A percentile compares a stretch with the other conserved stretches of the same genome.
Evolutionary conservation across 1,284 basidiomycete species (phyloP).

Genomic region (Grifola frondosa): DNA sequence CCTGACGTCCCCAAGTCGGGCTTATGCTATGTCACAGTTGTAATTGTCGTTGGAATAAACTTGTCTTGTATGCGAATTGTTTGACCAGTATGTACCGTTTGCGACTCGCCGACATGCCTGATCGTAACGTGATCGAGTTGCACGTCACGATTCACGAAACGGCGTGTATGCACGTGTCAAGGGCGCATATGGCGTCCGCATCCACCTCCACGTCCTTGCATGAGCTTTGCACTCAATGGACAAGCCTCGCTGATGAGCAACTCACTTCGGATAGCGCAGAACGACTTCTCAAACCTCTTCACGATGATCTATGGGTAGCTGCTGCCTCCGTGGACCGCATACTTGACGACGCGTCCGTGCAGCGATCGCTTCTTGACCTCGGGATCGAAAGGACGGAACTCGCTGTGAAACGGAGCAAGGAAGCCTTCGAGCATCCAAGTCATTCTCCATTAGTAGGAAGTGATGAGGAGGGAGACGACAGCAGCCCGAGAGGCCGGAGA

Average conservation of each 20-base stretch:
- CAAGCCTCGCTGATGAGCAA: conserved; percentile 50
- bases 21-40: too few relatives aligned
- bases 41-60: too few relatives aligned
- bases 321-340: conserved; percentile 71
- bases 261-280: conserved; percentile 50
- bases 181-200: conserved; percentile 26
- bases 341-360: conserved; percentile 53
- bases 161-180: conserved; percentile 17
- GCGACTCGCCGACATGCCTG: too few relatives aligned
- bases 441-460: conserved; percentile 19
- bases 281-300: conserved; percentile 47
- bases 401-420: conserved; percentile 48
- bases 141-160: too few relatives aligned
- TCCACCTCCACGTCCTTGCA: conserved; percentile 24
- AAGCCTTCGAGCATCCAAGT: conserved; percentile 26
- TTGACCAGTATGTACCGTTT: too few relatives aligned
- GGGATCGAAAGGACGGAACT: conserved; percentile 58
- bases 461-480: conserved; percentile 25
- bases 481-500: neutral
- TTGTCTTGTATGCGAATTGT: too few relatives aligned
- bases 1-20: too few relatives aligned
- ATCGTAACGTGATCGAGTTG: conserved; percentile 7
- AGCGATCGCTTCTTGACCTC: conserved; percentile 57
- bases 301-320: conserved; percentile 72
- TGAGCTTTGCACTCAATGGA: conserved; percentile 54